Evolutionary conservation across 768 basidiomycete species (phyloP), one percentile per base, ranked within the genome.

Genomic region (Boletellus ananiceps): DNA sequence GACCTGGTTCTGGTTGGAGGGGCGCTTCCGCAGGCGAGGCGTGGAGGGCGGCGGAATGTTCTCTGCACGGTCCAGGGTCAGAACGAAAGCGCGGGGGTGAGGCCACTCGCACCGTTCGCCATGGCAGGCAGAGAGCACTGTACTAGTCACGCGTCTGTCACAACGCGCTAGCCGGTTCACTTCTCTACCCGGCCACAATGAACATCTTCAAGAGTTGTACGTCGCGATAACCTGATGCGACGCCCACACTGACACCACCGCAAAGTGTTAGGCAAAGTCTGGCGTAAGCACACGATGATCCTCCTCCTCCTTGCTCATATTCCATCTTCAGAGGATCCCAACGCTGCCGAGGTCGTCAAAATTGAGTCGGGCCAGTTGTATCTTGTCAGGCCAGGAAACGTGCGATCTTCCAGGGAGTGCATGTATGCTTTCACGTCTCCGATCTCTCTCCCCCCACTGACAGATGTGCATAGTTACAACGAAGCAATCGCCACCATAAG

Each of bases 401-500:
- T 96, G 59, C 87, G 93, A 51, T 86, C 90, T 18, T 88, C 88
- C 18, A 75, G 94, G 58, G 95, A 98, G 76, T 98, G 95, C 91
- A 96, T 97, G 93, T 96, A 63, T 55, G 91, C 51, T 45, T 7
- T 32, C 27, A 43, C 23, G 11, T 49, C 35, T 27, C 14, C 35
- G 1, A 27, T 34, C 40, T 29, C 21, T 40, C 53, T 40, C 32
- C 31, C 38, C 39, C 44, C 39, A 13, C 37, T n/a, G 25, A 44
- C 39, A 44, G 32, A 29, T 48, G 34, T 44, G 40, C 34, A 19
- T 63, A 98, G 95, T 62, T 98, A 90, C 69, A 93, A 91, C 56
- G 93, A 96, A 57, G 94, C 94, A 5, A 93, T 96, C 74, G 86
- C 88, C 9, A 93, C 94, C 19, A 86, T 99, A 63, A 83, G 96